A percentile compares a stretch with the other conserved stretches of the same genome.
Conservation (phyloP, 1,284 basidiomycete genomes). For the Tremellales sp. region DNA sequence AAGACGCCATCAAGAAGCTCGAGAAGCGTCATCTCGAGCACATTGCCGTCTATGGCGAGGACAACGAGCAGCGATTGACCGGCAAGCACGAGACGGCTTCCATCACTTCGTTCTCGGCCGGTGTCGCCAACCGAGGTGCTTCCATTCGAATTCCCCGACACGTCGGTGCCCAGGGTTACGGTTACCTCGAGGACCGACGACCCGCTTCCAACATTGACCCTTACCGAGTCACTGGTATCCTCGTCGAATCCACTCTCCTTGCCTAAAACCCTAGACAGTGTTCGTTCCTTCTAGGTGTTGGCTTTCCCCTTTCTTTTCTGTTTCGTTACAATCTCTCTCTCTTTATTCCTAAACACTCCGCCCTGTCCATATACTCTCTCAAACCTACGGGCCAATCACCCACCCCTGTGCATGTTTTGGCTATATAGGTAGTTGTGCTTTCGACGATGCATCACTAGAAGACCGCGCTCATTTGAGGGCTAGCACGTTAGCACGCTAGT, state of each 20-base stretch:
- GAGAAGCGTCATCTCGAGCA: conserved; percentile 79
- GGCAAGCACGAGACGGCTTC: conserved; percentile 93
- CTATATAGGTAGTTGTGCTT: no score
- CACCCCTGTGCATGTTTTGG: no score
- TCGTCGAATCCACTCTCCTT: conserved; percentile 79
- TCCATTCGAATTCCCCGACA: conserved; percentile 79
- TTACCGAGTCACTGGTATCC: conserved; percentile 76
- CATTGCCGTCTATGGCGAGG: conserved; percentile 94
- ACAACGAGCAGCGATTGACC: conserved; percentile 90
- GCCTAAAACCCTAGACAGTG: no score
- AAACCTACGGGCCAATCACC: no score
- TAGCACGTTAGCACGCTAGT: no score
- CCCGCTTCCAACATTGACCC: conserved; percentile 97
- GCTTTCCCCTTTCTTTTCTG: no score
- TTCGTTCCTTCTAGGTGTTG: no score
- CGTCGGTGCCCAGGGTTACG: conserved; percentile 85
- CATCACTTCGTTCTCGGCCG: conserved; percentile 87
- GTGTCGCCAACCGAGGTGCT: conserved; percentile 95
- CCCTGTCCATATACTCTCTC: no score
- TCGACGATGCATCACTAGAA: no score
- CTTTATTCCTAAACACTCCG: no score
- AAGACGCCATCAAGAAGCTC: conserved; percentile 88
- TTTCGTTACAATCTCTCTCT: no score
- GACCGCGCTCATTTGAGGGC: no score
- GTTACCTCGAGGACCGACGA: conserved; percentile 94